Base-by-base conservation (phyloP, 2,329 filamentous ascomycete species). In the Pseudogymnoascus pannorum region DNA sequence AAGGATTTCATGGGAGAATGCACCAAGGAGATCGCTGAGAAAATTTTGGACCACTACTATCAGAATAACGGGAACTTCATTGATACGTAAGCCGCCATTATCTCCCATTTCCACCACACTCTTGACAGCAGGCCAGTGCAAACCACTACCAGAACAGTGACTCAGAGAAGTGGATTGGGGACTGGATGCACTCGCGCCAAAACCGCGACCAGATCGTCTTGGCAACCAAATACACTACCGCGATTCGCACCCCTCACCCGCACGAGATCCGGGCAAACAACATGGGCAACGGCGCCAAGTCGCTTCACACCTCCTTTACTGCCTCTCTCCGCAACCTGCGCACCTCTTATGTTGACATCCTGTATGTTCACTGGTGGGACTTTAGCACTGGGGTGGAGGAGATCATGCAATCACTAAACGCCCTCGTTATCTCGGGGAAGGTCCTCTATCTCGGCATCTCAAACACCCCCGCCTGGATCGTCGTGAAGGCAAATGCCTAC, bases 381-480 rank as follows among this genome's bases (percentile, higher is more conserved):
- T 86, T 80, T 68, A 83, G 79, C n/a, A 84, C 83, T 22, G 80
- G 79, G 0, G 83, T 89, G 57, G 77, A 81, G 0, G 86, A 90
- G 68, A 59, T 90, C 51, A 90, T 90, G 87, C 84, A 88, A 62
- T 79, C 79, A 0, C 77, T 89, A 44, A 87, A 89, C 69, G 74
- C 78, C 18, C 75, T 88, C 9, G 84, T 89, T 0, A 62, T 71
- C 0, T 69, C 77, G 5, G 85, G 86, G 16, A 88, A 88, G 66
- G 85, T 89, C 0, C 74, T 86, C 14, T 88, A 89, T 65, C 76
- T 90, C 0, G 87, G 87, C 2, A 78, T 88, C 71, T 85, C 80
- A 42, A 86, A 90, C 66, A 85, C 84, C 0, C 87, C 87, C 0
- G 87, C 87, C 7, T 90, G 87, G 87, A 73, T 87, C 16, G 85